A percentile compares a stretch with the other conserved stretches of the same genome.
Evolutionary conservation across 2,329 filamentous ascomycete species (phyloP).

Genomic region (Thermoascus crustaceus): DNA sequence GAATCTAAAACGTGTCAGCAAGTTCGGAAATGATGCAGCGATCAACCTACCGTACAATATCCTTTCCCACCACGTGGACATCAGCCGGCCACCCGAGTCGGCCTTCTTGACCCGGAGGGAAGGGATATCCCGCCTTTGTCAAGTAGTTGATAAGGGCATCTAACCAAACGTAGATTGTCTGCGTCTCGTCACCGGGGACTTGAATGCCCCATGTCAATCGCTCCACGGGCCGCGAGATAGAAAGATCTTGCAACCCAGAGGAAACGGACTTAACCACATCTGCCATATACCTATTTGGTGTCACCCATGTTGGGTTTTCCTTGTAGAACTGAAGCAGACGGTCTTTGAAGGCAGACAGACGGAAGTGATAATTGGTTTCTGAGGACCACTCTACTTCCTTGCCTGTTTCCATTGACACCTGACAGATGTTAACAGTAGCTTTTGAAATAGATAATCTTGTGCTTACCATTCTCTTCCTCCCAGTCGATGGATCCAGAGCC

Average conservation of each 20-base stretch:
- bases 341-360: conserved; percentile 74
- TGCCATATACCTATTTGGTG: conserved; percentile 63
- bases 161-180: conserved; percentile 97
- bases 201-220: conserved; percentile 80
- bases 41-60: conserved; percentile 62
- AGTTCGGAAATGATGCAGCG: neutral
- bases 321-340: conserved; percentile 70
- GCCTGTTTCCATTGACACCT: conserved; percentile 72
- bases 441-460: neutral
- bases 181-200: conserved; percentile 72
- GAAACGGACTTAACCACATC: conserved; percentile 70
- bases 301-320: conserved; percentile 68
- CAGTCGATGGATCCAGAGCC: conserved; percentile 68
- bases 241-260: conserved; percentile 74
- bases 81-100: conserved; percentile 78
- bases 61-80: conserved; percentile 88
- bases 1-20: conserved; percentile 45
- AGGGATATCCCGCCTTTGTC: conserved; percentile 76
- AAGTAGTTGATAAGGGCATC: conserved; percentile 93
- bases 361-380: conserved; percentile 92
- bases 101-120: conserved; percentile 55
- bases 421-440: conserved; percentile 9
- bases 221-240: conserved; percentile 71
- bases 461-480: conserved; percentile 65
- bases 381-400: conserved; percentile 92